A percentile compares a stretch with the other conserved stretches of the same genome.
Evolutionary conservation across 768 basidiomycete species (phyloP).

Genomic region (Exsudoporus frostii): DNA sequence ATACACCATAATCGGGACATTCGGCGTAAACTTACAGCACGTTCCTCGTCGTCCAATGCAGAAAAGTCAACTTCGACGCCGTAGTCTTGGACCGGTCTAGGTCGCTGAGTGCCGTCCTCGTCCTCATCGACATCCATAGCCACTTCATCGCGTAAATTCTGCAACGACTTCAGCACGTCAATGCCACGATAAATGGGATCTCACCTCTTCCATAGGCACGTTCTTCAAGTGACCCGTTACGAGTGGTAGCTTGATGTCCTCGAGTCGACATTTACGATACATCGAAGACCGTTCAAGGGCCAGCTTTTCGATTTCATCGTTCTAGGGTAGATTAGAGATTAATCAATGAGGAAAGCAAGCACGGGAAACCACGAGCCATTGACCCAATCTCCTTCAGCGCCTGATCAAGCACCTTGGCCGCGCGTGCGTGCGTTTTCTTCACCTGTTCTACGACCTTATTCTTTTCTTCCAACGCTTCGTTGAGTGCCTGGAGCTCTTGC

Average conservation of each 20-base stretch:
- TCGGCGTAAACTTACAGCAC: constrained; percentile 44
- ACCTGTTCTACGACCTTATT: constrained; percentile 71
- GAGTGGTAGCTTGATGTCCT: constrained; percentile 85
- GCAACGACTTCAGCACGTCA: constrained; percentile 7
- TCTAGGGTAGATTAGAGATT: constrained; percentile 36
- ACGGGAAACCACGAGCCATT: constrained; percentile 47
- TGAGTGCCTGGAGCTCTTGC: constrained; percentile 57
- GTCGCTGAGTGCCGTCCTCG: constrained; percentile 74
- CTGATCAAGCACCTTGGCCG: constrained; percentile 77
- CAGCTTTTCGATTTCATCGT: constrained; percentile 88
- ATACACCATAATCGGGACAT: background rate
- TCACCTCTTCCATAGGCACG: constrained; percentile 94
- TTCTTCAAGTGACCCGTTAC: constrained; percentile 71
- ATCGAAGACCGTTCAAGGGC: constrained; percentile 80
- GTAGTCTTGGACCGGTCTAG: constrained; percentile 71
- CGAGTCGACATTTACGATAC: constrained; percentile 90
- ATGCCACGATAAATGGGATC: constrained; percentile 5
- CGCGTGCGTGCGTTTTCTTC: constrained; percentile 66
- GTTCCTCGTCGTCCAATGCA: constrained; percentile 69
- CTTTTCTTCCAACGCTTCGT: constrained; percentile 68
- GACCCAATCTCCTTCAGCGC: constrained; percentile 86
- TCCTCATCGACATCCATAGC: constrained; percentile 93
- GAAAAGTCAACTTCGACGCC: constrained; percentile 90
- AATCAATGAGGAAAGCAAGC: constrained; percentile 22
- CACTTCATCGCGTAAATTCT: constrained; percentile 82